Conservation (phyloP, 371 early-diverging fungal species). For the Sporodiniella umbellata region DNA sequence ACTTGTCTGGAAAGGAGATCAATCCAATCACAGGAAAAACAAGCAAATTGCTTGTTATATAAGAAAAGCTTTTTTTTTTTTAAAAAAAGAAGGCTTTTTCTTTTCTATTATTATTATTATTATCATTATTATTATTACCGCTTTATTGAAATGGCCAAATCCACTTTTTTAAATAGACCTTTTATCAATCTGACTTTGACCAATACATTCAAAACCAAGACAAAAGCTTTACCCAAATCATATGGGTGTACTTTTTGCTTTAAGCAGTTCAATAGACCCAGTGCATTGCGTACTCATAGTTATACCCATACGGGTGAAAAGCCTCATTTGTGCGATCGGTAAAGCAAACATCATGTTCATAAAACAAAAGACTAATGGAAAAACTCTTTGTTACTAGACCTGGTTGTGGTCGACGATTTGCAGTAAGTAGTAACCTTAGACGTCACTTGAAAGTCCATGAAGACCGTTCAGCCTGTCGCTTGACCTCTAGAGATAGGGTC, state of each 20-base stretch:
- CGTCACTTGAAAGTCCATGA: slow-evolving; percentile 39
- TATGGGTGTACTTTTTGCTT: slow-evolving; percentile 63
- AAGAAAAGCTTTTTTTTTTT: no score
- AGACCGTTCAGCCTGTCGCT: slow-evolving; percentile 13
- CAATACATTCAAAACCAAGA: not conserved
- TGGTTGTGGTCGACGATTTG: slow-evolving; percentile 38
- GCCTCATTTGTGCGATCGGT: slow-evolving; percentile 61
- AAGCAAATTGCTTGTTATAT: no score
- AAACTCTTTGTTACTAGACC: slow-evolving; percentile 23
- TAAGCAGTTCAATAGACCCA: slow-evolving; percentile 75
- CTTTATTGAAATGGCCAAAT: not conserved
- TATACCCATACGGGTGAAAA: slow-evolving; percentile 80
- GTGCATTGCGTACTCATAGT: slow-evolving; percentile 67
- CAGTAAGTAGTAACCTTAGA: slow-evolving; percentile 41
- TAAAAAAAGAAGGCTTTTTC: no score
- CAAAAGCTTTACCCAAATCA: not conserved
- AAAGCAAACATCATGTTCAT: no score
- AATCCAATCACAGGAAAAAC: no score
- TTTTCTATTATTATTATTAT: not conserved
- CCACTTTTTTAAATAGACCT: not conserved
- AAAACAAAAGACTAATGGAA: no score
- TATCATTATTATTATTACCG: not conserved
- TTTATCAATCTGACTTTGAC: not conserved
- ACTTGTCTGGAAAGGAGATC: no score
- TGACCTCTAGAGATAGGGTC: slow-evolving; percentile 22